Evolutionary conservation across 177 flowering plant species (phyloP), one percentile per base, ranked within the genome.

Genomic region (Vitis hybrid): DNA sequence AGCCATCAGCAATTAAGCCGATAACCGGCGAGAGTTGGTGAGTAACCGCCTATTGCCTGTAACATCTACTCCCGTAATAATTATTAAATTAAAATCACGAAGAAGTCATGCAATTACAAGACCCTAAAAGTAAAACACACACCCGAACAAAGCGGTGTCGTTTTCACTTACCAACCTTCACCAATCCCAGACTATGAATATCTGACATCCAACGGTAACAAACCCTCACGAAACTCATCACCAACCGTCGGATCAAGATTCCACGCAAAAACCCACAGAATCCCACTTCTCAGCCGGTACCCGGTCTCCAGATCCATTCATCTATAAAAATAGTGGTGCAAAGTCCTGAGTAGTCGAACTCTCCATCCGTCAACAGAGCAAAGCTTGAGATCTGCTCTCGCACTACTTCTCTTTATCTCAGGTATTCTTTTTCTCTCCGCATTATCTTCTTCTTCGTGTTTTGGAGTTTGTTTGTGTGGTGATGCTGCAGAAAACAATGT

Each of bases 121-220:
- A 12, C 12, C 11, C 1, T 4, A 1, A 19, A 11, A 12, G 3
- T 48, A 50, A 11, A 45, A 15, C 52, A 63, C 8, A 63, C 14
- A 48, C 52, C 11, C 26, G 15, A 2, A 13, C 9, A 45, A n/a
- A 52, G 19, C 13, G 3, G 19, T 39, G 60, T 56, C 56, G 10
- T 32, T 39, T 63, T 57, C 55, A 9, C 45, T 12, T 70, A 72
- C 75, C 72, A 76, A 72, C 72, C 69, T 63, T 69, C 13, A 14
- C 58, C 52, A 23, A 68, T 51, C 62, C n/a, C 62, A 45, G 14
- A 62, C 51, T 32, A 45, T 3, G 4, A 26, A 7, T 45, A 2
- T n/a, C 66, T 21, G 2, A 19, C 61, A 74, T 75, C 74, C 67
- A 62, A 75, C 78, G 78, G 78, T 67, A 15, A n/a, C 11, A 0